Evolutionary conservation across 768 basidiomycete species (phyloP).

Genomic region (Lactarius quietus): DNA sequence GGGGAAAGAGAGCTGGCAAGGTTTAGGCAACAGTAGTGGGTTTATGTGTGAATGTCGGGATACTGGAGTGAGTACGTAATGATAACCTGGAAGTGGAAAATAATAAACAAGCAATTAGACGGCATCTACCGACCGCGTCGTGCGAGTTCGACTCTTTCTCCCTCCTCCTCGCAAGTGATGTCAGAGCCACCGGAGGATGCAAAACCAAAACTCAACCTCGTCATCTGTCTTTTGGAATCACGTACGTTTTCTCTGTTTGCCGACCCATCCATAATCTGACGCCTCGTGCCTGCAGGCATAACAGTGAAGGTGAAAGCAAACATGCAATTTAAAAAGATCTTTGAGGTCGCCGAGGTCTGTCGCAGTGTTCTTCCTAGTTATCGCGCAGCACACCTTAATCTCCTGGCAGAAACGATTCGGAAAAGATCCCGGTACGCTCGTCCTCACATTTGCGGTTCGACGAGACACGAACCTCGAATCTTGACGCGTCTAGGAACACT

Average conservation of each 20-base stretch:
- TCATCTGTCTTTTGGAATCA: slow-evolving; percentile 18
- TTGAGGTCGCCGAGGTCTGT: slow-evolving; percentile 25
- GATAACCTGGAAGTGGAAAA: too few relatives aligned
- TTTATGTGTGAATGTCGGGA: too few relatives aligned
- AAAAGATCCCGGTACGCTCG: slow-evolving; percentile 24
- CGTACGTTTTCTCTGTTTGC: slow-evolving; percentile 4
- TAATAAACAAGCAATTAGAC: background rate
- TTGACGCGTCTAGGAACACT: slow-evolving; percentile 19
- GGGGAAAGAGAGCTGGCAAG: too few relatives aligned
- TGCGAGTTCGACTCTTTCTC: background rate
- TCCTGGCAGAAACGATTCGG: slow-evolving; percentile 18
- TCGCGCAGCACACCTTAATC: background rate
- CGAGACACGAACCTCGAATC: background rate
- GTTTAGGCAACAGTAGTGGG: too few relatives aligned
- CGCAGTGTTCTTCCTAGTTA: background rate
- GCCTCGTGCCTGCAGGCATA: background rate
- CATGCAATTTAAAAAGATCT: slow-evolving; percentile 26
- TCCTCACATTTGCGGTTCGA: background rate
- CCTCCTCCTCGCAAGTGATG: slow-evolving; percentile 1
- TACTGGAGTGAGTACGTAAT: too few relatives aligned
- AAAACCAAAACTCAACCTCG: slow-evolving; percentile 25
- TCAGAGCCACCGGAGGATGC: slow-evolving; percentile 20
- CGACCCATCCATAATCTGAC: background rate
- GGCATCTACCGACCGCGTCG: background rate
- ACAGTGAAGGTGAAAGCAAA: slow-evolving; percentile 26